Evolutionary conservation across 768 basidiomycete genomes (phyloP).

Genomic region (Trametopsis cervina): DNA sequence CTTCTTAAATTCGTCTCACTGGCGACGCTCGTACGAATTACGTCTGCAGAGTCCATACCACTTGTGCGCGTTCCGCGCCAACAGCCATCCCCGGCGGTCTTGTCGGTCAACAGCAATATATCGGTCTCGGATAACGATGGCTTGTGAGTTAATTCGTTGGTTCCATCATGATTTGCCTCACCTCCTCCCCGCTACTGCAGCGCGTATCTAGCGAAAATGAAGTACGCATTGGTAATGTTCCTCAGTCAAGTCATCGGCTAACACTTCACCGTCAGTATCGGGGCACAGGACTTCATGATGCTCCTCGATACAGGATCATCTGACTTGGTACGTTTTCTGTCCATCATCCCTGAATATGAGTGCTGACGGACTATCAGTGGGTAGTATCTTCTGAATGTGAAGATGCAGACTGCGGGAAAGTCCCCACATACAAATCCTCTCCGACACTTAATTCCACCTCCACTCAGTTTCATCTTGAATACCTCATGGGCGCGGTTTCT

Average conservation of each 20-base stretch:
- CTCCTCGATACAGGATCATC: constrained; percentile 54
- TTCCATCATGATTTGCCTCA: not conserved
- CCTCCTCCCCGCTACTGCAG: constrained; percentile 15
- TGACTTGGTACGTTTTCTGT: constrained; percentile 35
- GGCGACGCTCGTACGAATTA: no score
- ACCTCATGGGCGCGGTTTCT: constrained; percentile 43
- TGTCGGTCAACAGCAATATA: constrained; percentile 10
- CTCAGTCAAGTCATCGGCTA: not conserved
- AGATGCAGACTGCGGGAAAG: constrained; percentile 36
- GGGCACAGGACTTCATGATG: constrained; percentile 36
- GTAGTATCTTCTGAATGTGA: constrained; percentile 40
- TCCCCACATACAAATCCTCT: constrained; percentile 33
- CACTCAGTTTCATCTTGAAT: constrained; percentile 36
- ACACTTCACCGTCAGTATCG: constrained; percentile 27
- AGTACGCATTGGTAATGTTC: constrained; percentile 19
- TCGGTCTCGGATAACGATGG: constrained; percentile 14
- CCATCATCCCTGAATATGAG: constrained; percentile 2
- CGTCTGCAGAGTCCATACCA: constrained; percentile 4
- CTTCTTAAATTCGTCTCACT: no score
- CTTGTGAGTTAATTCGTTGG: constrained; percentile 19
- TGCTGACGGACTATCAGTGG: constrained; percentile 31
- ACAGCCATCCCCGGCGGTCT: not conserved
- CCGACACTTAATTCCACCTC: constrained; percentile 26
- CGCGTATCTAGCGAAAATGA: constrained; percentile 34
- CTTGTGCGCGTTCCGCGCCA: constrained; percentile 4